Conservation (phyloP, 2,329 filamentous ascomycete genomes). For the Mycocentrospora acerina region DNA sequence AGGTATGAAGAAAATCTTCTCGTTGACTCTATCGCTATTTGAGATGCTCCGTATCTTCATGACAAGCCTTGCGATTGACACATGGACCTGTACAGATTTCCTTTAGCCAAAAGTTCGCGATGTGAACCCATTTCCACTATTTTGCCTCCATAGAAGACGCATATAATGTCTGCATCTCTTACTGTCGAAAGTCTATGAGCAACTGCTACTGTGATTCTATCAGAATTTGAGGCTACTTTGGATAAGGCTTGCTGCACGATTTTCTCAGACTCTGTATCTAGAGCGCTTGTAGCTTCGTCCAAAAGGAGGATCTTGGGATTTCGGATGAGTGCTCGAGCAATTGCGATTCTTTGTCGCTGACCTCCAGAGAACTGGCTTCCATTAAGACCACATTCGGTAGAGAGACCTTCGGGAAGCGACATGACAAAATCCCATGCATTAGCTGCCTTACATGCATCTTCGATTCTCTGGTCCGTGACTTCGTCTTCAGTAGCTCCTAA, state of each 20-base stretch:
- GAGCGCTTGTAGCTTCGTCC: constrained; percentile 42
- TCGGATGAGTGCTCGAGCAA: constrained; percentile 87
- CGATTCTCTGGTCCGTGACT: constrained; percentile 71
- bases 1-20: too few species aligned
- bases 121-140: constrained; percentile 87
- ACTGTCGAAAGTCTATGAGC: constrained; percentile 91
- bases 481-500: constrained; percentile 59
- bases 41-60: too few species aligned
- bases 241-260: constrained; percentile 79
- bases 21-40: too few species aligned
- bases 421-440: constrained; percentile 43
- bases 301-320: constrained; percentile 77
- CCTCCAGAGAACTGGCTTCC: constrained; percentile 68
- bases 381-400: constrained; percentile 83
- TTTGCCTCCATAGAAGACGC: constrained; percentile 89
- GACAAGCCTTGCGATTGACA: too few species aligned
- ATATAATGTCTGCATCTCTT: constrained; percentile 91
- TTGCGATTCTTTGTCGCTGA: constrained; percentile 93
- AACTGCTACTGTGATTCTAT: constrained; percentile 90
- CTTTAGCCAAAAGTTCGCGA: constrained; percentile 51
- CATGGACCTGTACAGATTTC: constrained; percentile 48
- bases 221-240: constrained; percentile 79
- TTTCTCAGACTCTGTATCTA: constrained; percentile 58
- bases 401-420: constrained; percentile 66
- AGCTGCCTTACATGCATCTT: constrained; percentile 75